Percentiles rank a stretch among this genome's conserved stretches.
phyloP scores from a whole-genome alignment of 306 rosid species.

The Hylodesmum podocarpum region DNA sequence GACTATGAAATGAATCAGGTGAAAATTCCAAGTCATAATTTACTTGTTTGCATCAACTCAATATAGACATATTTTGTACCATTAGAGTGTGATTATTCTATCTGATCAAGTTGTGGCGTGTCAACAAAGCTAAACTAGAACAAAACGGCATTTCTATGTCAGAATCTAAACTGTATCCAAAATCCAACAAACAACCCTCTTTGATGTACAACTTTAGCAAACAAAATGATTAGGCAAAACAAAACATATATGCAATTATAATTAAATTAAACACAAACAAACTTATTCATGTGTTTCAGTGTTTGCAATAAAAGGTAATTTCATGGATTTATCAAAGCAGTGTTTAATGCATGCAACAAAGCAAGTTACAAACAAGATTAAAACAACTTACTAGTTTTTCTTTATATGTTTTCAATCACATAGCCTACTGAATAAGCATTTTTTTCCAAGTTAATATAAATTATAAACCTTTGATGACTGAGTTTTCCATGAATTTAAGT shows the following conservation, averaged over 20 bases:
- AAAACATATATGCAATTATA: not conserved
- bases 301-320: not conserved
- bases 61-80: not conserved
- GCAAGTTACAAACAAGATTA: not conserved
- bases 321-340: not conserved
- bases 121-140: not conserved
- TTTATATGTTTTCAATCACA: not conserved
- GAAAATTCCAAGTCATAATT: not conserved
- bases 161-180: not conserved
- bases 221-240: not conserved
- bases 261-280: not conserved
- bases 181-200: not conserved
- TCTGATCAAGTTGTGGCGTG: not conserved
- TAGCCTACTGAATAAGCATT: not conserved
- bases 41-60: not conserved
- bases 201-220: not conserved
- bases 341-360: not conserved
- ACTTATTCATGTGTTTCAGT: not conserved
- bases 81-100: not conserved
- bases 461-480: not conserved
- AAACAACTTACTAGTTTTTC: not conserved
- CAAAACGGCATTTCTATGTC: not conserved
- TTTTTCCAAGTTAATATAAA: not conserved
- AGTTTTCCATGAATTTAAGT: not conserved
- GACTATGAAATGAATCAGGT: constrained; percentile 28